Evolutionary conservation across 805 yeast genomes (phyloP).

Genomic region (Barnettozyma wickerhamii): DNA sequence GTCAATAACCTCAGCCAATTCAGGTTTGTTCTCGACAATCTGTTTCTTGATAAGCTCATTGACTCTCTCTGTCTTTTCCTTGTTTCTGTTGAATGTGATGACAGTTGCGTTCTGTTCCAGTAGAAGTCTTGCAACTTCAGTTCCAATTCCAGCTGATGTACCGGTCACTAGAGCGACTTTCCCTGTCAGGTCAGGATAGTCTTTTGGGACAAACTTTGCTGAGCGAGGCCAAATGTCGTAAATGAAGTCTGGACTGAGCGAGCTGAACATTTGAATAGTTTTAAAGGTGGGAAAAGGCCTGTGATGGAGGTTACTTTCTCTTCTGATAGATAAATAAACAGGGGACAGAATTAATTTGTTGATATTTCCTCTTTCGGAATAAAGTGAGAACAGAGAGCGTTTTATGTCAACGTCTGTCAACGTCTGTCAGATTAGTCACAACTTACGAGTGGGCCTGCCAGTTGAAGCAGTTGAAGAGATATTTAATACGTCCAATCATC

Average conservation of each 20-base stretch:
- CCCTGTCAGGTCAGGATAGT: conserved; percentile 28
- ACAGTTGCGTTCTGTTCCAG: conserved; percentile 31
- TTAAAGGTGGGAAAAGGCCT: no score
- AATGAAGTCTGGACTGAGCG: conserved; percentile 1
- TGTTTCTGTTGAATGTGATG: conserved; percentile 33
- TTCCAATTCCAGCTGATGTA: conserved; percentile 32
- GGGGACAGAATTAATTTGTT: no score
- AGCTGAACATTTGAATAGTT: no score
- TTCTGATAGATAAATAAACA: no score
- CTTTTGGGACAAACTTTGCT: conserved; percentile 26
- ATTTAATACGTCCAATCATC: no score
- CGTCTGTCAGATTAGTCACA: no score
- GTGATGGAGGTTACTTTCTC: no score
- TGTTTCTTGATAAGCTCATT: conserved; percentile 26
- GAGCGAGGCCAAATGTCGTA: conserved; percentile 16
- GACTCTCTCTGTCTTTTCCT: conserved; percentile 28
- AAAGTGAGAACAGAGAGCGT: no score
- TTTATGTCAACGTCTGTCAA: no score
- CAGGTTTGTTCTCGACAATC: conserved; percentile 16
- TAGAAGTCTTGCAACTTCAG: conserved; percentile 29
- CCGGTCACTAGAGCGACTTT: conserved; percentile 29
- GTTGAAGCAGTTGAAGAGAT: no score
- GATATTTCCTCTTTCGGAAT: no score
- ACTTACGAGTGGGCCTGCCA: no score
- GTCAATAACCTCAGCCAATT: conserved; percentile 11